These are phyloP conservation scores for Apiospora aurea DNA, from an alignment of 2,329 filamentous ascomycete genomes.

Conservation along the genomic window DNA sequence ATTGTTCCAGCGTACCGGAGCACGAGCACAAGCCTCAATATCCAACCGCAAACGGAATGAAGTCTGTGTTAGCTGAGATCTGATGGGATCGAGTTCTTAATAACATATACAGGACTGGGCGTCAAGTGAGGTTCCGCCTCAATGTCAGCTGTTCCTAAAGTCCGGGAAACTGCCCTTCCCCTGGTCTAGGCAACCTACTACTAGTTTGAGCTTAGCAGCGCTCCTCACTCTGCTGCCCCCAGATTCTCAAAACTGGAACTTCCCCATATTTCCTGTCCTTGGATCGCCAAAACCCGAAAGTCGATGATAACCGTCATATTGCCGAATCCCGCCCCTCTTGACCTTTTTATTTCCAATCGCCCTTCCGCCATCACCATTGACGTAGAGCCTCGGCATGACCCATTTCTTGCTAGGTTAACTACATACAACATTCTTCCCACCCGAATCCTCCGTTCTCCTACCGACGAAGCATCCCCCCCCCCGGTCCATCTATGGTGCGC, in stretches of 20 bases:
- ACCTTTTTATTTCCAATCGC: neutral
- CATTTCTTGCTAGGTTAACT: neutral
- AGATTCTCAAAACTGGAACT: slow-evolving; percentile 1
- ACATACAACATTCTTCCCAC: too few species aligned
- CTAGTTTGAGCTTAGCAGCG: neutral
- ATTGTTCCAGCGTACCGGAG: neutral
- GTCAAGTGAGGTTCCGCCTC: neutral
- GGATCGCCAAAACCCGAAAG: slow-evolving; percentile 16
- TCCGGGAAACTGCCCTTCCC: neutral
- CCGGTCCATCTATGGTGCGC: neutral
- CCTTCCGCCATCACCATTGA: neutral
- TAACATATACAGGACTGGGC: neutral
- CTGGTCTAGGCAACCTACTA: neutral
- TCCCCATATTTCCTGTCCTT: slow-evolving; percentile 17
- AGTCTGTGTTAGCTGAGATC: neutral
- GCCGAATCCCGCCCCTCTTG: slow-evolving; percentile 22
- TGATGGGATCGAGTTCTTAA: neutral
- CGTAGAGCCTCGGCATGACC: neutral
- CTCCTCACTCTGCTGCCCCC: slow-evolving; percentile 18
- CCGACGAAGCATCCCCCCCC: neutral
- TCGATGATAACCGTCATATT: slow-evolving; percentile 20
- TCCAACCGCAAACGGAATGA: slow-evolving; percentile 4
- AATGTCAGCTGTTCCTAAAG: neutral
- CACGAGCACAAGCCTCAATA: neutral
- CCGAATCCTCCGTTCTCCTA: neutral